Percentiles rank a stretch among this genome's conserved stretches.
These are phyloP conservation scores for Butyriboletus loyo DNA, from an alignment of 768 basidiomycete genomes.

Conservation along the genomic window DNA sequence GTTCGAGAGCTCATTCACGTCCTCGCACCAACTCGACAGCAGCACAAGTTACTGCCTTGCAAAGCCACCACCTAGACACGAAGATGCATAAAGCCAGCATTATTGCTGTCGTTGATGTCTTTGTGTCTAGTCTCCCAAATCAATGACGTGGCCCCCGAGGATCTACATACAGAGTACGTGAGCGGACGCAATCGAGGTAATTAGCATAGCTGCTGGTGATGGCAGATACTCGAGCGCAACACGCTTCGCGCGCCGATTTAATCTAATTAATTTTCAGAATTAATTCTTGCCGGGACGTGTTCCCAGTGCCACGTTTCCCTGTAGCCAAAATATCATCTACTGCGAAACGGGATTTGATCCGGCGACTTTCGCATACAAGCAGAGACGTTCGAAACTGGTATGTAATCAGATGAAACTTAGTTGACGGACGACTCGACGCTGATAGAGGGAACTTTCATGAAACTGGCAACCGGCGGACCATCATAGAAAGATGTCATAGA, in stretches of 20 bases:
- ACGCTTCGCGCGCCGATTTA: neutral
- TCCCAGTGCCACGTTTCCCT: neutral
- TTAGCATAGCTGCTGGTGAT: neutral
- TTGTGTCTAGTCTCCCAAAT: too few relatives aligned
- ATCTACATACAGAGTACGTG: neutral
- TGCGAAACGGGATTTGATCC: neutral
- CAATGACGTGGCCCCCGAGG: neutral
- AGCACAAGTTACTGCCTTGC: too few relatives aligned
- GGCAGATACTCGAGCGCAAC: neutral
- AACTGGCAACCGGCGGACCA: constrained; percentile 8
- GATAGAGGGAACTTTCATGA: constrained; percentile 11
- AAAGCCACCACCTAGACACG: too few relatives aligned
- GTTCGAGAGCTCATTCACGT: neutral
- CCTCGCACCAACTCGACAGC: too few relatives aligned
- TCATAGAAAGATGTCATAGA: constrained; percentile 1
- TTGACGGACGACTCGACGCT: constrained; percentile 1
- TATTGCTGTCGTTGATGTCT: too few relatives aligned
- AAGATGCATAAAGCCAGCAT: too few relatives aligned
- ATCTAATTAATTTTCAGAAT: neutral
- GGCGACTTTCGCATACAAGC: constrained; percentile 1
- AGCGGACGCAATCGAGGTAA: neutral
- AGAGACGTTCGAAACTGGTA: neutral
- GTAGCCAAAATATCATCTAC: neutral
- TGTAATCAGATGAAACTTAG: constrained; percentile 5
- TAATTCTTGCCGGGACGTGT: neutral